These are phyloP conservation scores for Chytriomyces sp. DNA, from an alignment of 192 early-diverging fungal genomes.

Conservation along the genomic window DNA sequence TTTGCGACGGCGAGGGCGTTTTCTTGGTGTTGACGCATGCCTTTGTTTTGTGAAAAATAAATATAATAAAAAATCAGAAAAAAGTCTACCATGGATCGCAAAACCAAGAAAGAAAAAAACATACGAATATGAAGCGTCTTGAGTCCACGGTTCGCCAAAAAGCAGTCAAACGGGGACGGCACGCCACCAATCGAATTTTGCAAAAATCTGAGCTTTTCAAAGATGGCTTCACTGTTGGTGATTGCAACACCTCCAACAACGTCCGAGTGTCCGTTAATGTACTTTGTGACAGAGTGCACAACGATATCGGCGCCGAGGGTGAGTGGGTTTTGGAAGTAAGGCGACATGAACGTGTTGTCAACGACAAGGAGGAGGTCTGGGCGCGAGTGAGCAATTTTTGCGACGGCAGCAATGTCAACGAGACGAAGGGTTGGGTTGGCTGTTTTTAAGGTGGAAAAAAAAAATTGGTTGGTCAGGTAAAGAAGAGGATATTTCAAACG, in stretches of 20 bases:
- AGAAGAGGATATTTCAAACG: not conserved
- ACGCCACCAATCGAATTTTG: conserved; percentile 98
- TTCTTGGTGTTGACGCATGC: conserved; percentile 84
- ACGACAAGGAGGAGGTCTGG: conserved; percentile 82
- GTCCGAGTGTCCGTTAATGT: conserved; percentile 98
- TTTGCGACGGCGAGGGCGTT: conserved; percentile 87
- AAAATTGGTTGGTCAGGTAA: not conserved
- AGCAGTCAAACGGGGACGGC: conserved; percentile 96
- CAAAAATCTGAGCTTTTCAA: conserved; percentile 82
- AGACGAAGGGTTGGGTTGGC: conserved; percentile 95
- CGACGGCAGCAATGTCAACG: conserved; percentile 85
- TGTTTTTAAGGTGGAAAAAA: conserved; percentile 62
- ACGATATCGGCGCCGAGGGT: conserved; percentile 94
- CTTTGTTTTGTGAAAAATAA: conserved; percentile 3
- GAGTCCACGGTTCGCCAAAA: conserved; percentile 89
- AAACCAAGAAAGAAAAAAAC: too few species aligned
- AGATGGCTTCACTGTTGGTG: conserved; percentile 75
- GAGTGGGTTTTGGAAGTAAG: conserved; percentile 91
- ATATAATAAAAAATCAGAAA: not conserved
- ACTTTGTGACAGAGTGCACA: conserved; percentile 92
- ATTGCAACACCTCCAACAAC: conserved; percentile 96
- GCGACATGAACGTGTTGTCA: conserved; percentile 99
- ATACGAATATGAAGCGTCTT: conserved; percentile 92
- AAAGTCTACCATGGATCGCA: conserved; percentile 7
- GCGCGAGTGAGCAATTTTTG: conserved; percentile 74